These are phyloP conservation scores for Beauveria scarabaeidicola DNA, from an alignment of 2,329 filamentous ascomycete genomes.

Conservation along the genomic window DNA sequence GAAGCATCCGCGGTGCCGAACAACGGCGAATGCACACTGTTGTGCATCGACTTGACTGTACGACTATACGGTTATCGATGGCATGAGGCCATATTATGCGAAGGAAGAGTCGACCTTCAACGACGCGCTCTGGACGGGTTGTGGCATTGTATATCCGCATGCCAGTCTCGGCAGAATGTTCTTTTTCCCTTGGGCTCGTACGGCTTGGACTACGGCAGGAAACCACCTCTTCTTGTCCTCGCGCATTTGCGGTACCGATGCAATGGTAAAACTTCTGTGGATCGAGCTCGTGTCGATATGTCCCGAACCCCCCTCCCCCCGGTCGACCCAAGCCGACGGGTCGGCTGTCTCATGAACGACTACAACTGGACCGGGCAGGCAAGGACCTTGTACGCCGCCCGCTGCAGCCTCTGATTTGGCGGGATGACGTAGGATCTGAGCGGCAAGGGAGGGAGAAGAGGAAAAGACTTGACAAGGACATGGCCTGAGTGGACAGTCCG, in stretches of 20 bases:
- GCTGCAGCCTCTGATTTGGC: background rate
- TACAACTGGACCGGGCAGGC: background rate
- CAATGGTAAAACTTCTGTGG: slow-evolving; percentile 1
- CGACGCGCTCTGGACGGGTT: background rate
- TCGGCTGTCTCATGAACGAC: slow-evolving; percentile 1
- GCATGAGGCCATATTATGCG: background rate
- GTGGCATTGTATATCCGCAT: background rate
- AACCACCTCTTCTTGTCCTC: background rate
- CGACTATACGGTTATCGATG: background rate
- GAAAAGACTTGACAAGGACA: background rate
- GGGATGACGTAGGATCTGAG: background rate
- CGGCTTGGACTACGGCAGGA: background rate
- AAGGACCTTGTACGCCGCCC: background rate
- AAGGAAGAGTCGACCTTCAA: no score
- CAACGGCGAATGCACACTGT: background rate
- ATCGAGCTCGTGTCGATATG: background rate
- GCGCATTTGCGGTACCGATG: background rate
- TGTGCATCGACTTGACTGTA: background rate
- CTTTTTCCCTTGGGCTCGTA: background rate
- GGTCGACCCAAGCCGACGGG: slow-evolving; percentile 7
- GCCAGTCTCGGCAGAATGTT: background rate
- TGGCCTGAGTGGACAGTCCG: no score
- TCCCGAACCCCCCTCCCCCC: background rate
- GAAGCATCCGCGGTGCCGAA: no score
- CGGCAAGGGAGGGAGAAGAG: background rate